Evolutionary conservation across 495 filamentous ascomycete genomes (phyloP).

Genomic region (Penicillium maclennaniae): DNA sequence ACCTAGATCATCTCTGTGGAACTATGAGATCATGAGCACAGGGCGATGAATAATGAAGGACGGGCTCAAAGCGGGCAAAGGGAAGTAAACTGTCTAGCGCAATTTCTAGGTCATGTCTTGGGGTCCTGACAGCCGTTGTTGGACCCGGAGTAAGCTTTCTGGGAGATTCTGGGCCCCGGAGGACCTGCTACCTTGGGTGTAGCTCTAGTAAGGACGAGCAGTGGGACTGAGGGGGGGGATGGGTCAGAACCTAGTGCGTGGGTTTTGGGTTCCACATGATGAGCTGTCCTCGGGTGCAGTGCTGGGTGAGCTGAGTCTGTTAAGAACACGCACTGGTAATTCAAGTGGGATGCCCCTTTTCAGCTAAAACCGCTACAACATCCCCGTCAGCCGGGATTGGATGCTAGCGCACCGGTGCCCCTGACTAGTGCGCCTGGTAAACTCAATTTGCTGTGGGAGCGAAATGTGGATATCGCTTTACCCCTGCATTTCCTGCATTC

Average conservation of each 20-base stretch:
- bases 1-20: conserved; percentile 11
- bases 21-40: conserved; percentile 22
- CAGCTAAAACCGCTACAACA: conserved; percentile 7
- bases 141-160: conserved; percentile 16
- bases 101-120: conserved; percentile 11
- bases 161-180: conserved; percentile 5
- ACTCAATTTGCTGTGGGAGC: background rate
- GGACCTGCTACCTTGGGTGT: conserved; percentile 8
- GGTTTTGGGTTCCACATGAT: background rate
- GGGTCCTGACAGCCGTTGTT: conserved; percentile 27
- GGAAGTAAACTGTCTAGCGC: conserved; percentile 12
- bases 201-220: background rate
- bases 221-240: background rate
- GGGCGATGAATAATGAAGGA: conserved; percentile 1
- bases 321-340: conserved; percentile 2
- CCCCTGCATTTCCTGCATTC: background rate
- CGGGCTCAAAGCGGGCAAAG: conserved; percentile 1
- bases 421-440: conserved; percentile 15
- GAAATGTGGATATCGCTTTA: conserved; percentile 5
- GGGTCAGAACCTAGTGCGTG: background rate
- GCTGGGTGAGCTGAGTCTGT: background rate
- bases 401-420: conserved; percentile 7
- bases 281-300: background rate
- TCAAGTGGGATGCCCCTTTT: conserved; percentile 1
- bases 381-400: conserved; percentile 15